These are phyloP conservation scores for Saturnispora mendoncae DNA, from an alignment of 805 yeast genomes.

Conservation along the genomic window DNA sequence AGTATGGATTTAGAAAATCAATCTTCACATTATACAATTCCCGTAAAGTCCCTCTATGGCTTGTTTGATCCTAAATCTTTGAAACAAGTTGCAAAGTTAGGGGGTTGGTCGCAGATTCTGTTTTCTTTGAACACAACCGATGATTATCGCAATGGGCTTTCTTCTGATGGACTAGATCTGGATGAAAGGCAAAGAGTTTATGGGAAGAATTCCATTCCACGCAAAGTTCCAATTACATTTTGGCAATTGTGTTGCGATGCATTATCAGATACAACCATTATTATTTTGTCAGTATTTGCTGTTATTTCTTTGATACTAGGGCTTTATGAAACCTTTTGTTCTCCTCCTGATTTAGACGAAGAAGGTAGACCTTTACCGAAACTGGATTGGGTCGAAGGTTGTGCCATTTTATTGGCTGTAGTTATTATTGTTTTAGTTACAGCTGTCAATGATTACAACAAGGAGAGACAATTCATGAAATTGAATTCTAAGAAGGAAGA, in stretches of 20 bases:
- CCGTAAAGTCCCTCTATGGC: slow-evolving; percentile 32
- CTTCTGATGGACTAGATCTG: slow-evolving; percentile 26
- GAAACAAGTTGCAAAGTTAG: slow-evolving; percentile 31
- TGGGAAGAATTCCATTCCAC: slow-evolving; percentile 70
- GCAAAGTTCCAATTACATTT: slow-evolving; percentile 59
- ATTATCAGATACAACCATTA: slow-evolving; percentile 81
- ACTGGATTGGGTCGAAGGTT: slow-evolving; percentile 99
- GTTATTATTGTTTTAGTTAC: slow-evolving; percentile 87
- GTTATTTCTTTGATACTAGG: slow-evolving; percentile 84
- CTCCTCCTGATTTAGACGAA: slow-evolving; percentile 65
- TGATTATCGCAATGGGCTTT: slow-evolving; percentile 32
- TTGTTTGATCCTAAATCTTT: slow-evolving; percentile 61
- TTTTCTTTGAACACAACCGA: slow-evolving; percentile 26
- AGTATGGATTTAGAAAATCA: slow-evolving; percentile 15
- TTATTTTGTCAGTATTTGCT: slow-evolving; percentile 79
- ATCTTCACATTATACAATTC: slow-evolving; percentile 16
- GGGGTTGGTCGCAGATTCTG: slow-evolving; percentile 35
- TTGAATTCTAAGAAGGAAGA: slow-evolving; percentile 84
- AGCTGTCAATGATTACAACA: slow-evolving; percentile 93
- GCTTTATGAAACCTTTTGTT: slow-evolving; percentile 84
- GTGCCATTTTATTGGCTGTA: slow-evolving; percentile 90
- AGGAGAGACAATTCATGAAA: slow-evolving; percentile 85
- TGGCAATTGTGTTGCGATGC: slow-evolving; percentile 68
- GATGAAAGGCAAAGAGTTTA: slow-evolving; percentile 38
- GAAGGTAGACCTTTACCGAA: slow-evolving; percentile 71